Conservation (phyloP, 352 stramenopile genomes). For the Thraustochytrium sp. region DNA sequence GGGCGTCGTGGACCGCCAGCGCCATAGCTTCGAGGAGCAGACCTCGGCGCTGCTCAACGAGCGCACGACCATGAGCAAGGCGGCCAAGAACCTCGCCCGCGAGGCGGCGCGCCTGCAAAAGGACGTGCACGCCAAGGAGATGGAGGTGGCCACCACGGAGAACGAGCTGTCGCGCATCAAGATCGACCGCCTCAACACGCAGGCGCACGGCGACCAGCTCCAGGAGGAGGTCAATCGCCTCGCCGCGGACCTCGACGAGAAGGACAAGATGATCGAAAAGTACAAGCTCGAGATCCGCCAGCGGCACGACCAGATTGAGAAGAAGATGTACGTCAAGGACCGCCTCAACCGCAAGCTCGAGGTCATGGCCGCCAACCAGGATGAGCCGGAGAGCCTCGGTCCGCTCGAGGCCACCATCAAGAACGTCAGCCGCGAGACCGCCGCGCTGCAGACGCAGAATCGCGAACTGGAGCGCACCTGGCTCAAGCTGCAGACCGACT, state of each 20-base stretch:
- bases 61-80: conserved; percentile 77
- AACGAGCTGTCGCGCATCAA: conserved; percentile 85
- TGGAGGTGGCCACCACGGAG: conserved; percentile 69
- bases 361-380: conserved; percentile 72
- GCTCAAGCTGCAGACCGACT: conserved; percentile 77
- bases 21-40: conserved; percentile 74
- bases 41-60: conserved; percentile 71
- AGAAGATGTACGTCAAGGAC: conserved; percentile 86
- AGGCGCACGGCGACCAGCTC: conserved; percentile 76
- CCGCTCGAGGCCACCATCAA: conserved; percentile 87
- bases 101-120: conserved; percentile 65
- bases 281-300: conserved; percentile 86
- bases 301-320: conserved; percentile 89
- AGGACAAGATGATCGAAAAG: conserved; percentile 79
- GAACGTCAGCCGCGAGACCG: conserved; percentile 78
- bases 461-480: conserved; percentile 76
- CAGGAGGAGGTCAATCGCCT: conserved; percentile 69
- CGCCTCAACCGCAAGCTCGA: conserved; percentile 89
- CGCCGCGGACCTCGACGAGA: conserved; percentile 70
- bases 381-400: conserved; percentile 79
- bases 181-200: conserved; percentile 82
- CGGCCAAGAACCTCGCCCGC: conserved; percentile 78
- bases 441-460: conserved; percentile 61
- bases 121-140: conserved; percentile 76
- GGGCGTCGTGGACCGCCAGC: conserved; percentile 74